Conservation (phyloP, 2,329 filamentous ascomycete species). For the Orbilia ellipsospora region DNA sequence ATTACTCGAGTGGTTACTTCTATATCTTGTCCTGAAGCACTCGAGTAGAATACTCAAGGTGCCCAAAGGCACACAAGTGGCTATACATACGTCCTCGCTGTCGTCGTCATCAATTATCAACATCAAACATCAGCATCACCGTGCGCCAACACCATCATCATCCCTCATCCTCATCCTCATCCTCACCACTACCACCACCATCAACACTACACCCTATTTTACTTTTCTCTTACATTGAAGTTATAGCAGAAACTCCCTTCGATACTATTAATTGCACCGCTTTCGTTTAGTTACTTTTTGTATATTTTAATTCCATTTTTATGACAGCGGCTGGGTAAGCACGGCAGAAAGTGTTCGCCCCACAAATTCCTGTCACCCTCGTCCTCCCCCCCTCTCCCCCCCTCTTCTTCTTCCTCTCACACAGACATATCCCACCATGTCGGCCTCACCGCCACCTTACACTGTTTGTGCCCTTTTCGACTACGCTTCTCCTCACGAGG, state of each 20-base stretch:
- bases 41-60: too few relatives aligned
- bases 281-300: too few relatives aligned
- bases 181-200: too few relatives aligned
- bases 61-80: too few relatives aligned
- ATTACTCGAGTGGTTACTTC: too few relatives aligned
- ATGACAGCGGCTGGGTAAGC: too few relatives aligned
- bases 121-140: not conserved
- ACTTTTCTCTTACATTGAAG: too few relatives aligned
- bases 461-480: constrained; percentile 97
- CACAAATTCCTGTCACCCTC: not conserved
- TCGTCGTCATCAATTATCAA: not conserved
- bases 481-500: constrained; percentile 90
- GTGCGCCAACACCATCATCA: not conserved
- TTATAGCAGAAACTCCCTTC: too few relatives aligned
- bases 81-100: too few relatives aligned
- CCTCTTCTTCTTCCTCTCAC: not conserved
- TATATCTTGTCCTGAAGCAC: too few relatives aligned
- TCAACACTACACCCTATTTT: too few relatives aligned
- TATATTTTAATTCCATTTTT: not conserved
- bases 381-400: not conserved
- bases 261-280: too few relatives aligned
- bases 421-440: constrained; percentile 15
- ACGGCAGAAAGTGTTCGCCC: not conserved
- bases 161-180: not conserved
- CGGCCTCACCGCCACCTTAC: constrained; percentile 71